phyloP scores from a whole-genome alignment of 2,329 filamentous ascomycete genomes.

The Fusarium sterilihyphosum region DNA sequence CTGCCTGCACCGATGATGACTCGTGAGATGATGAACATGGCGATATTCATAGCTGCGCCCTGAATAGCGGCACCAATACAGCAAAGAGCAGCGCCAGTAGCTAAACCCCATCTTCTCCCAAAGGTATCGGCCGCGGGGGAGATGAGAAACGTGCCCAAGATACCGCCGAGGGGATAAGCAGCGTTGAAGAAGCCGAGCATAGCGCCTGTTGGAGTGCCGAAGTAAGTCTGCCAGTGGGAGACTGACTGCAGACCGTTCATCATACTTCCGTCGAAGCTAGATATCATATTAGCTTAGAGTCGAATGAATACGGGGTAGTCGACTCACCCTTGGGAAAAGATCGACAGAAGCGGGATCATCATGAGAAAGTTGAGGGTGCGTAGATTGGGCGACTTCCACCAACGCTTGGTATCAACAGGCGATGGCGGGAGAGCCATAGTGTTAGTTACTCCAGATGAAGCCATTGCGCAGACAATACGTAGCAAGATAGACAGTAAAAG shows the following conservation, averaged over 20 bases:
- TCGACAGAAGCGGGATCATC: not conserved
- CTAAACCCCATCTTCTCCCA: not conserved
- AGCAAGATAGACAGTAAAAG: not conserved
- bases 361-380: not conserved
- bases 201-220: not conserved
- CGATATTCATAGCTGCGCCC: not conserved
- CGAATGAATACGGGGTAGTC: fast-evolving
- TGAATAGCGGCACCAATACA: not conserved
- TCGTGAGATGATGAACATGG: not conserved
- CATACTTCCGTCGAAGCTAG: not conserved
- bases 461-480: not conserved
- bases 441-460: not conserved
- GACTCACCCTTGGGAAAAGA: not conserved
- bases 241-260: constrained; percentile 3
- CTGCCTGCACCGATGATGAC: not conserved
- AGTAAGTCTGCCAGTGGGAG: not conserved
- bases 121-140: not conserved
- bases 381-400: not conserved
- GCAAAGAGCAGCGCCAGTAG: not conserved
- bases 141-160: not conserved
- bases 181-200: constrained; percentile 2
- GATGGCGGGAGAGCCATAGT: not conserved
- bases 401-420: not conserved
- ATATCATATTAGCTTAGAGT: not conserved
- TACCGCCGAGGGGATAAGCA: not conserved